These are phyloP conservation scores for Rhizoclosmatium sp. DNA, from an alignment of 192 early-diverging fungal genomes.

Conservation along the genomic window DNA sequence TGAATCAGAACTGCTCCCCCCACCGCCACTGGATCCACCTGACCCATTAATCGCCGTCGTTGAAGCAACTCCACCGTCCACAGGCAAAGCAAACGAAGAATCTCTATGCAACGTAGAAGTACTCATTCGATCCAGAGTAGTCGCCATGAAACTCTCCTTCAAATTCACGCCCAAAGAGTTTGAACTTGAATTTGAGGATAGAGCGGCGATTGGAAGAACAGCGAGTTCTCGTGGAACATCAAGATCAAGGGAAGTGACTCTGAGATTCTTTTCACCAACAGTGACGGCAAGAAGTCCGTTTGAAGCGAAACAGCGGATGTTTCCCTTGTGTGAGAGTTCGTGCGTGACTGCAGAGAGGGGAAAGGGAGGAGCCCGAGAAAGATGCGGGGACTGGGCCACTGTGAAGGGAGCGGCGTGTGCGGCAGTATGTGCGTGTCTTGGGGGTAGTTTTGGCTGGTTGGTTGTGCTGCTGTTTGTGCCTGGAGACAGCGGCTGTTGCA, in stretches of 20 bases:
- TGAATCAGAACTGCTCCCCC: background rate
- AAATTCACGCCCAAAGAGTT: background rate
- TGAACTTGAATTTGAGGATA: background rate
- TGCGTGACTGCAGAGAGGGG: background rate
- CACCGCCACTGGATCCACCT: background rate
- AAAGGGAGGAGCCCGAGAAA: background rate
- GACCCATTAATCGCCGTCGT: no score
- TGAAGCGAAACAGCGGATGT: constrained; percentile 56
- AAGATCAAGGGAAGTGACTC: constrained; percentile 29
- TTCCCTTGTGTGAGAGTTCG: constrained; percentile 58
- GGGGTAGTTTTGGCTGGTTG: no score
- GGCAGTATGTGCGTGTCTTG: no score
- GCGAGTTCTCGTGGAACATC: background rate
- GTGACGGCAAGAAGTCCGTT: constrained; percentile 55
- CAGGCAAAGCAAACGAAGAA: background rate
- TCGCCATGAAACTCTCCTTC: background rate
- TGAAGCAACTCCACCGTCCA: no score
- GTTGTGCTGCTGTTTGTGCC: background rate
- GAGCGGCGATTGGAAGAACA: constrained; percentile 12
- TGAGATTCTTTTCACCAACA: constrained; percentile 45
- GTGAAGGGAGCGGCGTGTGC: no score
- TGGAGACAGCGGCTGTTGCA: background rate
- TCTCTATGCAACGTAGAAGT: background rate
- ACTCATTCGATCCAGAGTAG: background rate
- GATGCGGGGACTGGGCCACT: background rate